These are phyloP conservation scores for Dothideomycetes sp. DNA, from an alignment of 2,329 filamentous ascomycete species.

Conservation along the genomic window DNA sequence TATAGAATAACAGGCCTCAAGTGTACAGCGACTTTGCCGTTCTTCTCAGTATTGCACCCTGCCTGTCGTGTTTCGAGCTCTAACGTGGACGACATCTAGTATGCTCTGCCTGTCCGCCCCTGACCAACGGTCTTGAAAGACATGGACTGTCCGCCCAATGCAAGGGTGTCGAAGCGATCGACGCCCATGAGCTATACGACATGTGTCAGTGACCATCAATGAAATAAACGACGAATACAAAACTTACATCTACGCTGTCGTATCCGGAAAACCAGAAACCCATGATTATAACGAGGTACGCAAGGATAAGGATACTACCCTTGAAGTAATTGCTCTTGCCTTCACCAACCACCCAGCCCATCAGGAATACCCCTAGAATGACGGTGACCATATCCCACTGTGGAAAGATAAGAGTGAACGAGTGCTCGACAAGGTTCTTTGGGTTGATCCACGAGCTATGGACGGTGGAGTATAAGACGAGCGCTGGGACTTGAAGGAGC, in stretches of 20 bases:
- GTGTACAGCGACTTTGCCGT: no score
- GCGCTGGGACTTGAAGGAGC: slow-evolving; percentile 81
- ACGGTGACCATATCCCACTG: slow-evolving; percentile 99
- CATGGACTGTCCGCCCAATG: slow-evolving; percentile 18
- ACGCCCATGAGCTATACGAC: slow-evolving; percentile 28
- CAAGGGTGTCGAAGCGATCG: slow-evolving; percentile 35
- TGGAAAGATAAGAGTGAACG: slow-evolving; percentile 82
- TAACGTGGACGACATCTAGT: no score
- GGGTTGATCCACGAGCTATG: slow-evolving; percentile 48
- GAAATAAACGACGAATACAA: neutral
- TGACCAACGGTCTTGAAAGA: slow-evolving; percentile 33
- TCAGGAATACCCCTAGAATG: slow-evolving; percentile 86
- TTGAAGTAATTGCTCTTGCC: slow-evolving; percentile 99
- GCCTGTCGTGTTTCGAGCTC: no score
- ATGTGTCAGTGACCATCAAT: slow-evolving; percentile 9
- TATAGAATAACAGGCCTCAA: no score
- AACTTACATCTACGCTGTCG: slow-evolving; percentile 38
- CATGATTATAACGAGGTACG: slow-evolving; percentile 81
- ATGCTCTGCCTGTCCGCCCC: slow-evolving; percentile 25
- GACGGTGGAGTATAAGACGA: slow-evolving; percentile 82
- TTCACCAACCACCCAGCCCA: slow-evolving; percentile 96
- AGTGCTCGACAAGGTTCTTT: slow-evolving; percentile 46
- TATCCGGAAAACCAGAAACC: slow-evolving; percentile 82
- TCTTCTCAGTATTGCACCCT: no score
- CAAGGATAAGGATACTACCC: slow-evolving; percentile 85